Evolutionary conservation across 305 asterid genomes (phyloP), one percentile per base, ranked within the genome.

Genomic region (Withania somnifera): DNA sequence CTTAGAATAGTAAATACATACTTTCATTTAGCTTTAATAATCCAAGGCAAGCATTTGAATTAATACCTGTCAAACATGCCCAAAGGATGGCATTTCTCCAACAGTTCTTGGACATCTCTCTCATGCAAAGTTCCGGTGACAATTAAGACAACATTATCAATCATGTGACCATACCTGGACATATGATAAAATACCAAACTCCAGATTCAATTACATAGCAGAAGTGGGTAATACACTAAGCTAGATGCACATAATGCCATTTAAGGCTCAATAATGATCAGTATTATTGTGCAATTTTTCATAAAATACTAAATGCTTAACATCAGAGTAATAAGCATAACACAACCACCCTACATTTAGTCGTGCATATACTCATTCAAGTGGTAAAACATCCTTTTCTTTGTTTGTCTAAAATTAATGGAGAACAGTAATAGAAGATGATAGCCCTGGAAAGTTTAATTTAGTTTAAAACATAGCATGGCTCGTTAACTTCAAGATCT

Each of bases 91-190:
- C 99, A 96, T 87, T 96, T 96, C 93, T 96, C 98, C 91, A 94
- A 84, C 89, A 96, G 86, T 85, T 96, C 99, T 84, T 96, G 98
- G 85, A 96, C 98, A 87, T 96, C 99, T 87, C 99, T 91, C 89
- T 94, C 99, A 66, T 96, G 99, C 92, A 96, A 88, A 71, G 99
- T 96, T 86, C 98, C 99, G 53, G 99, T 96, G 79, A 96, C 98
- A 88, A 96, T 93, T 19, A 67, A 94, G 86, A 96, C 99, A 60
- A 94, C 98, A 83, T 94, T 94, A 91, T 96, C 99, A 56, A 96
- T 96, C 99, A 96, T 96, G 88, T 96, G 99, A 77, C 99, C 99
- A 40, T 94, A 96, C 84, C 99, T 94, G 86, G 67, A 84, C 47
- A 87, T 52, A 56, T 82, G 77, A 77, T 76, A 52, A 28, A 40